phyloP scores from a whole-genome alignment of 441 rosid genomes.

The Pelargonium exstipulatum region DNA sequence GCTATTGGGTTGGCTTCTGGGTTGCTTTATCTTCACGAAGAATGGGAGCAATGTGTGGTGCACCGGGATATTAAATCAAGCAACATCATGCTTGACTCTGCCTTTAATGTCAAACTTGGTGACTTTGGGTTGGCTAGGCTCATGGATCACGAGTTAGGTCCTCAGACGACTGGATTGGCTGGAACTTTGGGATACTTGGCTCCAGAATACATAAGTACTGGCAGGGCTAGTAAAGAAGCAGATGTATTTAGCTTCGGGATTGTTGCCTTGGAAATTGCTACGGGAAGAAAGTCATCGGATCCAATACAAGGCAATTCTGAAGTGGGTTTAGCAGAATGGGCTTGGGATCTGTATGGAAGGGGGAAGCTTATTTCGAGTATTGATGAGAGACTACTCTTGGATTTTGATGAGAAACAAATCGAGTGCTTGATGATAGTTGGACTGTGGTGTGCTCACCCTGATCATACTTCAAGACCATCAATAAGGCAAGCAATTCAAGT shows the following conservation, averaged over 20 bases:
- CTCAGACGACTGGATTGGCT: constrained; percentile 12
- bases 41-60: constrained; percentile 39
- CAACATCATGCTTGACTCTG: constrained; percentile 35
- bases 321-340: constrained; percentile 32
- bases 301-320: neutral
- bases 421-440: constrained; percentile 19
- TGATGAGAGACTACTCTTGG: neutral
- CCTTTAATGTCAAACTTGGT: constrained; percentile 34
- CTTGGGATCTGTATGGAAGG: constrained; percentile 35
- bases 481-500: constrained; percentile 26
- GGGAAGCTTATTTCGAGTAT: too few species aligned
- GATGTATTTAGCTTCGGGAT: neutral
- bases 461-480: constrained; percentile 17
- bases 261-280: constrained; percentile 19
- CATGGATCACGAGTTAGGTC: constrained; percentile 18
- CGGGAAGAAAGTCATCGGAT: constrained; percentile 28
- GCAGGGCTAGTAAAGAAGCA: constrained; percentile 13
- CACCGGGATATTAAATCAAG: constrained; percentile 36
- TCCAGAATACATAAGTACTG: neutral
- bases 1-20: constrained; percentile 28
- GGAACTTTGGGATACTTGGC: neutral
- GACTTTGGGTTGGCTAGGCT: constrained; percentile 34
- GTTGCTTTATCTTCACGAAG: constrained; percentile 35
- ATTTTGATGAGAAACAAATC: constrained; percentile 24
- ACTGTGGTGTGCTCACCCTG: constrained; percentile 26